Evolutionary conservation across 371 early-diverging fungal species (phyloP).

Genomic region (Circinella umbellata): DNA sequence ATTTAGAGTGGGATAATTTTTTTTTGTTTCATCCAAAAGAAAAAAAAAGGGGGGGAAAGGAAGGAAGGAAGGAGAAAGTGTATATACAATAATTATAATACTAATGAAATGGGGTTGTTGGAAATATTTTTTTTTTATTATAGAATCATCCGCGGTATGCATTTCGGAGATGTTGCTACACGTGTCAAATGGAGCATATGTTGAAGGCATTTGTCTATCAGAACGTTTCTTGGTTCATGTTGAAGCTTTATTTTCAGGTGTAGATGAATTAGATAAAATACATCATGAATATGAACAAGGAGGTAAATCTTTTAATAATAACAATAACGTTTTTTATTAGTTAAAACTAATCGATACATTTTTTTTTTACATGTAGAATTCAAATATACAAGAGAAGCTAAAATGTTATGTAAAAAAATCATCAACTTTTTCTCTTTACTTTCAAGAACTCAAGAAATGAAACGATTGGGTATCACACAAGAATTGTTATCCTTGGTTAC

Average conservation of each 20-base stretch:
- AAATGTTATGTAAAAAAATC: slow-evolving; percentile 70
- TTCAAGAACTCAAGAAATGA: slow-evolving; percentile 76
- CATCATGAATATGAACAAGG: slow-evolving; percentile 39
- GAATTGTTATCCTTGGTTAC: slow-evolving; percentile 91
- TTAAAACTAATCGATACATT: neutral
- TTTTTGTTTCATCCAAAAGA: neutral
- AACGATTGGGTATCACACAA: slow-evolving; percentile 79
- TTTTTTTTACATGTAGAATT: slow-evolving; percentile 54
- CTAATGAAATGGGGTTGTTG: neutral
- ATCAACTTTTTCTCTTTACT: slow-evolving; percentile 93
- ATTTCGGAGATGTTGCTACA: slow-evolving; percentile 96
- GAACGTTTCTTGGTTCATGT: slow-evolving; percentile 92
- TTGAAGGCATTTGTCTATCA: slow-evolving; percentile 88
- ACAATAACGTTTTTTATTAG: too few relatives aligned
- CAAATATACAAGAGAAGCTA: slow-evolving; percentile 85
- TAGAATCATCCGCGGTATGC: slow-evolving; percentile 95
- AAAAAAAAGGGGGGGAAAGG: neutral
- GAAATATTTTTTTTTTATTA: neutral
- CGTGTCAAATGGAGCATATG: slow-evolving; percentile 88
- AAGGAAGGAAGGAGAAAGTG: neutral
- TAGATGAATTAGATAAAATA: slow-evolving; percentile 64
- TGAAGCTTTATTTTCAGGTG: slow-evolving; percentile 88
- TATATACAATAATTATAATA: neutral
- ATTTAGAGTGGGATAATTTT: neutral
- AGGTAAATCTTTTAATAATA: slow-evolving; percentile 20